Evolutionary conservation across 2,329 filamentous ascomycete species (phyloP).

Genomic region (Sordariomycetes sp.): DNA sequence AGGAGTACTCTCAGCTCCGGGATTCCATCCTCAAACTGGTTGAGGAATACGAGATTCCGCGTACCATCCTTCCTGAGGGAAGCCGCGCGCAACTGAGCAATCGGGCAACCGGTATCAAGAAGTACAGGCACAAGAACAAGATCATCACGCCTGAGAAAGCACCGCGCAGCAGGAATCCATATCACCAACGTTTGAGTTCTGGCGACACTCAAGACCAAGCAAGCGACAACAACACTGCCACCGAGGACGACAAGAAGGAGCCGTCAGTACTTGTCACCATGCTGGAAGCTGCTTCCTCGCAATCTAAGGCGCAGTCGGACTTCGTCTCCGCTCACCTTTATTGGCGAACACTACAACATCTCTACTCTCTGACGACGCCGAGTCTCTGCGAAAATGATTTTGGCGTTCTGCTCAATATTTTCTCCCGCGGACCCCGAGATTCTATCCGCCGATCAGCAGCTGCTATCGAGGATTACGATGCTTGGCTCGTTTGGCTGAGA

Average conservation of each 20-base stretch:
- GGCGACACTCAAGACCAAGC: slow-evolving; percentile 7
- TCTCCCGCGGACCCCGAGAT: slow-evolving; percentile 60
- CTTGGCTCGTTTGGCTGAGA: slow-evolving; percentile 75
- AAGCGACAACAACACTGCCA: slow-evolving; percentile 8
- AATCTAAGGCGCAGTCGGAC: slow-evolving; percentile 69
- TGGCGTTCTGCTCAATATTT: slow-evolving; percentile 61
- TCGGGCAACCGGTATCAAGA: slow-evolving; percentile 50
- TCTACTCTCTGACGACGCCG: slow-evolving; percentile 50
- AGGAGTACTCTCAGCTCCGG: slow-evolving; percentile 71
- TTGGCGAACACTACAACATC: slow-evolving; percentile 70
- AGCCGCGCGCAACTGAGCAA: slow-evolving; percentile 60
- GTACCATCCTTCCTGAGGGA: slow-evolving; percentile 49
- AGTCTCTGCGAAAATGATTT: slow-evolving; percentile 59
- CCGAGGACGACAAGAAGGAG: slow-evolving; percentile 20
- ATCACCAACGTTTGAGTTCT: slow-evolving; percentile 24
- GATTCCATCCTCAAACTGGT: slow-evolving; percentile 73
- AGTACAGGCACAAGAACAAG: slow-evolving; percentile 49
- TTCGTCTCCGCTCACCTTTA: slow-evolving; percentile 78
- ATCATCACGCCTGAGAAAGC: slow-evolving; percentile 40
- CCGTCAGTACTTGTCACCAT: slow-evolving; percentile 51
- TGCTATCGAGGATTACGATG: slow-evolving; percentile 68
- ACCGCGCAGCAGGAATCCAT: slow-evolving; percentile 48
- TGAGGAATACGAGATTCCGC: slow-evolving; percentile 71
- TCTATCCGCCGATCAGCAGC: slow-evolving; percentile 59
- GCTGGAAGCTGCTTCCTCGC: slow-evolving; percentile 65